Evolutionary conservation across 352 stramenopile species (phyloP).

Genomic region (Phytophthora pinifolia): DNA sequence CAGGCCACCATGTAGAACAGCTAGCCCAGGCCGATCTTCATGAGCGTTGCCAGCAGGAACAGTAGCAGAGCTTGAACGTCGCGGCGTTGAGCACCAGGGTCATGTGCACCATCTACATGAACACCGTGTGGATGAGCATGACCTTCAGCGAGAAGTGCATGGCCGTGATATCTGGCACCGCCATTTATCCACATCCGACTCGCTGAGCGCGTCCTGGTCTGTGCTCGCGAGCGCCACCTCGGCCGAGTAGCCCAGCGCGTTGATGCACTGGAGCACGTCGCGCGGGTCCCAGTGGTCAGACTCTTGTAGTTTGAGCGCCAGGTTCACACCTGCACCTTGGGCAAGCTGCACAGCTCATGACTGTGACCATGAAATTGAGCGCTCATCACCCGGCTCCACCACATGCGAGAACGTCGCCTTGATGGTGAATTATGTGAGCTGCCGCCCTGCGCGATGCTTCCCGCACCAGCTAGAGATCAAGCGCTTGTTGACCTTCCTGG

Average conservation of each 20-base stretch:
- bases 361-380: no score
- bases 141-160: constrained; percentile 84
- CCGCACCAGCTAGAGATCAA: no score
- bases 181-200: constrained; percentile 80
- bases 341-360: no score
- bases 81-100: constrained; percentile 74
- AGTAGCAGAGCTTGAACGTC: constrained; percentile 80
- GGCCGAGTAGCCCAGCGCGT: constrained; percentile 54
- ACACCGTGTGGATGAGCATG: constrained; percentile 88
- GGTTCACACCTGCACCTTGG: no score
- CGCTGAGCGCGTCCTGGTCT: constrained; percentile 69
- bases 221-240: constrained; percentile 55
- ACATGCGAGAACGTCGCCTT: no score
- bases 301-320: no score
- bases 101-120: constrained; percentile 78
- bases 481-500: no score
- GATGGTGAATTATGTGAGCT: no score
- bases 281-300: no score
- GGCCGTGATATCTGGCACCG: constrained; percentile 64
- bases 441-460: no score
- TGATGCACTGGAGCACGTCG: constrained; percentile 73
- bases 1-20: constrained; percentile 84
- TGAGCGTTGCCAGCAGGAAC: constrained; percentile 77
- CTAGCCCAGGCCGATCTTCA: constrained; percentile 80
- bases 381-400: no score